phyloP scores from a whole-genome alignment of 2,329 filamentous ascomycete genomes.

The Aureobasidium sp. region DNA sequence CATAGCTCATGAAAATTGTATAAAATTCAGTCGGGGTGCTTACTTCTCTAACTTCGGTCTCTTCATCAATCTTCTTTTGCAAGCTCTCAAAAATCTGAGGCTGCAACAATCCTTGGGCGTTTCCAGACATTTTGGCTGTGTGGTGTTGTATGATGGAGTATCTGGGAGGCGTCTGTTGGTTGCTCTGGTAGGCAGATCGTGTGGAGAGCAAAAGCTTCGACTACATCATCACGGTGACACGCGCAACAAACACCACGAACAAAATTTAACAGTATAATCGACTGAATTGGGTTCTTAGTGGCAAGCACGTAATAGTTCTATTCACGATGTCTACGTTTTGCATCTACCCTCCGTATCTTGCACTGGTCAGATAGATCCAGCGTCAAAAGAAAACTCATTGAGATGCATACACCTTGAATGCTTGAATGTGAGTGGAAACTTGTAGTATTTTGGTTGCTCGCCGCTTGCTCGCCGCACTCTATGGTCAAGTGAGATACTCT shows the following conservation, averaged over 20 bases:
- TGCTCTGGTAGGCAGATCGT: background rate
- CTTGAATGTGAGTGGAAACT: background rate
- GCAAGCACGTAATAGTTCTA: background rate
- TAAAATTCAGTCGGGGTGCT: conserved; percentile 18
- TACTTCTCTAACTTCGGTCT: conserved; percentile 69
- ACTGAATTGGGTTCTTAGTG: background rate
- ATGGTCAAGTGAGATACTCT: background rate
- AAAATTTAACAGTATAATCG: background rate
- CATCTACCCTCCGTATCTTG: background rate
- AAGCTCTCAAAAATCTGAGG: conserved; percentile 79
- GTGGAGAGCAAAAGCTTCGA: conserved; percentile 13
- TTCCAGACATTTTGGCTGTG: background rate
- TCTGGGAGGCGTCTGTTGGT: background rate
- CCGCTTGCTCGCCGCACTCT: background rate
- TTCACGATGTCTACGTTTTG: background rate
- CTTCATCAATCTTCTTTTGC: conserved; percentile 83
- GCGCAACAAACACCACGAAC: background rate
- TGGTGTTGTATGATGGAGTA: background rate
- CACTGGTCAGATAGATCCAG: background rate
- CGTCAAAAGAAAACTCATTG: background rate
- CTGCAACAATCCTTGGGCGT: conserved; percentile 51
- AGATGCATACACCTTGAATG: background rate
- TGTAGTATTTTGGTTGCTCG: background rate
- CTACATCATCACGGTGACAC: conserved; percentile 2
- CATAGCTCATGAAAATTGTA: conserved; percentile 18